Evolutionary conservation across 352 stramenopile species (phyloP).

Genomic region (Blastocystis sp.): DNA sequence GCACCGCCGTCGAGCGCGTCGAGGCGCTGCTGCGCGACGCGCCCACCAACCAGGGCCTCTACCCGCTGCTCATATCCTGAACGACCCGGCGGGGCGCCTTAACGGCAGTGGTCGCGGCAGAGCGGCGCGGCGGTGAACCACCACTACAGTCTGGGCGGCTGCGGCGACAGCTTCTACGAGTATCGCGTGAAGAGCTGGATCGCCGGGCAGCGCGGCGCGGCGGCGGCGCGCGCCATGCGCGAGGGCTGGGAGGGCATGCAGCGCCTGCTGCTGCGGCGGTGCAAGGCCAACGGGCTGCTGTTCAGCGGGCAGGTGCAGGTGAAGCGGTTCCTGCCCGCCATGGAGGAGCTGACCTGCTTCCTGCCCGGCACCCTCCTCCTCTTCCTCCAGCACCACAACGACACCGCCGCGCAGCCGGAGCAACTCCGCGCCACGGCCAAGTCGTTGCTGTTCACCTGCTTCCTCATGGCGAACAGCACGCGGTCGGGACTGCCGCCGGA

Average conservation of each 20-base stretch:
- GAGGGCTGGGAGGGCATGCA: slow-evolving; percentile 78
- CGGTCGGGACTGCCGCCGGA: slow-evolving; percentile 71
- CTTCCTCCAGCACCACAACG: slow-evolving; percentile 76
- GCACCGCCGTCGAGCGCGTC: slow-evolving; percentile 72
- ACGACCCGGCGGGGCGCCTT: slow-evolving; percentile 1
- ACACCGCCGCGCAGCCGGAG: slow-evolving; percentile 74
- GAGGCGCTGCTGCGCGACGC: slow-evolving; percentile 7
- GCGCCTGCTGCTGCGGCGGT: slow-evolving; percentile 75
- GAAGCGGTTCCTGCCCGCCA: slow-evolving; percentile 58
- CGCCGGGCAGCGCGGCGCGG: slow-evolving; percentile 74
- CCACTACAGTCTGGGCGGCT: slow-evolving; percentile 76
- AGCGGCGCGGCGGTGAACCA: slow-evolving; percentile 29
- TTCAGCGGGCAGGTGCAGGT: slow-evolving; percentile 71
- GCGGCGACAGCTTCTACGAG: slow-evolving; percentile 85
- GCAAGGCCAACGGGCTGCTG: slow-evolving; percentile 75
- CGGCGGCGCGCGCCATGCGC: slow-evolving; percentile 77
- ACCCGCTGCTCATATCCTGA: slow-evolving; percentile 42
- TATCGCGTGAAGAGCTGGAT: slow-evolving; percentile 84
- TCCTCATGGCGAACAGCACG: slow-evolving; percentile 36
- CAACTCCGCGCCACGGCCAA: slow-evolving; percentile 71
- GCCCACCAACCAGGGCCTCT: slow-evolving; percentile 24
- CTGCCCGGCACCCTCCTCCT: slow-evolving; percentile 77
- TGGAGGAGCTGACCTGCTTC: slow-evolving; percentile 75
- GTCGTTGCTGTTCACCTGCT: slow-evolving; percentile 72
- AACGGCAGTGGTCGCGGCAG: slow-evolving; percentile 28